Conservation (phyloP, 2,329 filamentous ascomycete species). For the Fusarium devonianum region DNA sequence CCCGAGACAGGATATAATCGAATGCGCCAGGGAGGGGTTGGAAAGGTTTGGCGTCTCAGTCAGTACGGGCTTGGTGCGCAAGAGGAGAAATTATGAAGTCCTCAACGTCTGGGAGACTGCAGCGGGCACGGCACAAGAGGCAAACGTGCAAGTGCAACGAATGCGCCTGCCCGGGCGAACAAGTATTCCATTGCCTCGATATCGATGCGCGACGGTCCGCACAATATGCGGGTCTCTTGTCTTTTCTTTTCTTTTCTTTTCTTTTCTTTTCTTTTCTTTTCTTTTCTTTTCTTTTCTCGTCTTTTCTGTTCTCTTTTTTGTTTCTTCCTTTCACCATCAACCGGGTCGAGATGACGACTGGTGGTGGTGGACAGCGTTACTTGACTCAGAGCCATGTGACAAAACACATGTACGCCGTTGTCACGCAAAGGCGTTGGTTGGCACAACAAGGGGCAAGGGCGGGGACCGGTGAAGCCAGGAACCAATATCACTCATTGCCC, state of each 20-base stretch:
- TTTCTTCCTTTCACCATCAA: conserved; percentile 14
- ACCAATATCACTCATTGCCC: conserved; percentile 29
- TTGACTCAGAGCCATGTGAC: conserved; percentile 38
- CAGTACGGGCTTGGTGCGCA: conserved; percentile 13
- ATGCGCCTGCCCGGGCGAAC: conserved; percentile 14
- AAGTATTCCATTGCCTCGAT: too few species aligned
- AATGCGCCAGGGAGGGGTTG: conserved; percentile 14
- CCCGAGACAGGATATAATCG: conserved; percentile 30
- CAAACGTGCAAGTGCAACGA: conserved; percentile 12
- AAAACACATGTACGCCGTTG: conserved; percentile 35
- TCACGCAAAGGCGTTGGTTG: conserved; percentile 41
- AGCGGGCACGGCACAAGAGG: conserved; percentile 17
- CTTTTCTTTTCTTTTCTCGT: conserved; percentile 2
- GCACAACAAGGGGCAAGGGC: conserved; percentile 34
- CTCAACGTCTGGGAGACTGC: conserved; percentile 18
- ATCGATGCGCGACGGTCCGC: too few species aligned
- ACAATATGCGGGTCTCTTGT: conserved; percentile 5
- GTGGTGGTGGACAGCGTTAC: conserved; percentile 18
- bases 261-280: conserved; percentile 6
- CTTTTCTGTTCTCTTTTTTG: conserved; percentile 3
- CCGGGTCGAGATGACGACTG: conserved; percentile 31
- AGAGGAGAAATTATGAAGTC: conserved; percentile 8
- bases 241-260: conserved; percentile 3
- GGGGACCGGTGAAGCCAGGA: conserved; percentile 40
- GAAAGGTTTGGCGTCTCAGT: conserved; percentile 17